phyloP scores from a whole-genome alignment of 2,329 filamentous ascomycete genomes.

The Apiospora rasikravindrae region DNA sequence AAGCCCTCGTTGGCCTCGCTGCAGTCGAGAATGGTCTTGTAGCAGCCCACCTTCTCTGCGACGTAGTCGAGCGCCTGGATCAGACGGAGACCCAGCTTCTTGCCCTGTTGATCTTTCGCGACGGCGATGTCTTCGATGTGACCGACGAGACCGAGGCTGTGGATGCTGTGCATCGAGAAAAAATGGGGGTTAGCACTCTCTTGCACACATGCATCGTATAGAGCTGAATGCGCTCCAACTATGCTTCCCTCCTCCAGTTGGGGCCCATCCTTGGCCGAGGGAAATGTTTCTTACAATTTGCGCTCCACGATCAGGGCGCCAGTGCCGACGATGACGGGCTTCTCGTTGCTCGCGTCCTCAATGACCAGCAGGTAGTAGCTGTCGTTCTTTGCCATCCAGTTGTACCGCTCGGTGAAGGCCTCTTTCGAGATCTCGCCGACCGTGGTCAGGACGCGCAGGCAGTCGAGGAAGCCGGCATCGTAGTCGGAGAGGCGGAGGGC shows the following conservation, averaged over 20 bases:
- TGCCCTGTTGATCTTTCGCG: constrained; percentile 92
- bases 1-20: constrained; percentile 96
- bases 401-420: constrained; percentile 79
- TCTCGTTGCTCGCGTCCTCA: constrained; percentile 66
- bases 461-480: constrained; percentile 83
- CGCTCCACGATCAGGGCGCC: constrained; percentile 90
- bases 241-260: background rate
- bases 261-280: background rate
- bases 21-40: constrained; percentile 97
- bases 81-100: constrained; percentile 90
- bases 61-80: constrained; percentile 93
- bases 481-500: constrained; percentile 81
- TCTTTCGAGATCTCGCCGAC: constrained; percentile 84
- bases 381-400: constrained; percentile 76
- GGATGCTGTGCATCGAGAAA: constrained; percentile 61
- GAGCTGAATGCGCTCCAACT: background rate
- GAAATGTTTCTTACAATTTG: constrained; percentile 73
- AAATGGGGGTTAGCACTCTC: constrained; percentile 22
- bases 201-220: background rate
- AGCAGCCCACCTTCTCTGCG: constrained; percentile 89
- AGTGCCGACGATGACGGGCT: constrained; percentile 79
- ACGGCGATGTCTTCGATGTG: constrained; percentile 99
- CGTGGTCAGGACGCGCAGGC: constrained; percentile 87
- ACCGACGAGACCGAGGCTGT: constrained; percentile 81
- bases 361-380: constrained; percentile 90